Conservation (phyloP, 257 asterid species). For the Solanum gandarillasii region DNA sequence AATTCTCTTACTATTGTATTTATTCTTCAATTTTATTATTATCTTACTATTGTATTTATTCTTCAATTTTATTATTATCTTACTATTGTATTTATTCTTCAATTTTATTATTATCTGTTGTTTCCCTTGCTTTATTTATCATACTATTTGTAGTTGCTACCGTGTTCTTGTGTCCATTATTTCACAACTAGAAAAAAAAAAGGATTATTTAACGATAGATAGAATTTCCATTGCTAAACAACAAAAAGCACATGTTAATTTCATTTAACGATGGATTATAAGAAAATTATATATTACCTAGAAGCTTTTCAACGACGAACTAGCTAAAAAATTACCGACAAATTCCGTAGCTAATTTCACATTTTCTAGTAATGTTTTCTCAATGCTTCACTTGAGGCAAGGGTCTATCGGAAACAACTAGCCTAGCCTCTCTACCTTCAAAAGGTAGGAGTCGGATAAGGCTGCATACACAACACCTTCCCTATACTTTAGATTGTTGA, state of each 20-base stretch:
- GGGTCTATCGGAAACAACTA: background rate
- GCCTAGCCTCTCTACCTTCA: background rate
- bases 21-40: too few relatives aligned
- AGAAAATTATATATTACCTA: too few relatives aligned
- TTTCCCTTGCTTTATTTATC: background rate
- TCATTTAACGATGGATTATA: background rate
- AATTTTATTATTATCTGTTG: too few relatives aligned
- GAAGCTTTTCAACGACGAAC: background rate
- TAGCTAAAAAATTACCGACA: background rate
- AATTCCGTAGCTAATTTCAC: background rate
- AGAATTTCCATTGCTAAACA: background rate
- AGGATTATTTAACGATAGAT: too few relatives aligned
- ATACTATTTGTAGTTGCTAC: background rate
- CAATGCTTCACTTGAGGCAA: background rate
- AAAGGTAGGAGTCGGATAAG: background rate
- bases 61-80: too few relatives aligned
- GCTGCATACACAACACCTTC: background rate
- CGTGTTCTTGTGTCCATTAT: background rate
- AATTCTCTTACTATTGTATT: background rate
- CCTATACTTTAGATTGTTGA: background rate
- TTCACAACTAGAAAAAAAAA: background rate
- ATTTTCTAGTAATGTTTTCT: background rate
- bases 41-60: background rate
- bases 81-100: too few relatives aligned
- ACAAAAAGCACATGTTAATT: too few relatives aligned